Conservation (phyloP, 495 filamentous ascomycete species). For the Tuber brumale region DNA sequence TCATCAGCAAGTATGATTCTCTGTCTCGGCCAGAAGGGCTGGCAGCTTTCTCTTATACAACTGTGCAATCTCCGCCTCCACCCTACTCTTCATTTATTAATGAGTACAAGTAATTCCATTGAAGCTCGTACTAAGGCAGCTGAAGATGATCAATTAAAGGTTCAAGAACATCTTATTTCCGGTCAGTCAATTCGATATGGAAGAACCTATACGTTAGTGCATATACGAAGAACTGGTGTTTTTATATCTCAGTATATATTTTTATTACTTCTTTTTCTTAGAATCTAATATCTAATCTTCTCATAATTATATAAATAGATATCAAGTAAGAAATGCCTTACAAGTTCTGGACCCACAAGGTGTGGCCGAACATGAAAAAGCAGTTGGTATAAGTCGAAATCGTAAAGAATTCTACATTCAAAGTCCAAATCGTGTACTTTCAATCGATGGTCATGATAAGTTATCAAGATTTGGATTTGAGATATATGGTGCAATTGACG, state of each 20-base stretch:
- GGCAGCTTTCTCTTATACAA: too few species aligned
- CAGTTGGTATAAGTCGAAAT: background rate
- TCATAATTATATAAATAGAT: too few species aligned
- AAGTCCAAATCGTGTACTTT: slow-evolving; percentile 11
- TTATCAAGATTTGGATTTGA: slow-evolving; percentile 16
- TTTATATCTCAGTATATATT: background rate
- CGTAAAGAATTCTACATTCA: background rate
- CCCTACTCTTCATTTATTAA: too few species aligned
- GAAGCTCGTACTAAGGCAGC: too few species aligned
- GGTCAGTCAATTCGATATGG: slow-evolving; percentile 4
- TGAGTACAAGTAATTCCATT: too few species aligned
- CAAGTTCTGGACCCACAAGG: background rate
- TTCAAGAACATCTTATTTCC: too few species aligned
- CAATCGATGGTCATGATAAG: slow-evolving; percentile 17
- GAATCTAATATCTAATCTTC: too few species aligned
- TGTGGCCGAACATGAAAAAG: background rate
- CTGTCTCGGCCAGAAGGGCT: too few species aligned
- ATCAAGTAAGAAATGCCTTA: background rate
- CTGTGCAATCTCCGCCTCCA: too few species aligned
- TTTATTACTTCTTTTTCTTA: background rate
- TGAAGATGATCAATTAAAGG: too few species aligned
- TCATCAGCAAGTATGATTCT: too few species aligned
- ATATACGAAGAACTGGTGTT: too few species aligned
- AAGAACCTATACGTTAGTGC: slow-evolving; percentile 1
- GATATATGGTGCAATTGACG: slow-evolving; percentile 22